A percentile compares a stretch with the other conserved stretches of the same genome.
Evolutionary conservation across 2,329 filamentous ascomycete species (phyloP).

Genomic region (Elsinoe perseae): DNA sequence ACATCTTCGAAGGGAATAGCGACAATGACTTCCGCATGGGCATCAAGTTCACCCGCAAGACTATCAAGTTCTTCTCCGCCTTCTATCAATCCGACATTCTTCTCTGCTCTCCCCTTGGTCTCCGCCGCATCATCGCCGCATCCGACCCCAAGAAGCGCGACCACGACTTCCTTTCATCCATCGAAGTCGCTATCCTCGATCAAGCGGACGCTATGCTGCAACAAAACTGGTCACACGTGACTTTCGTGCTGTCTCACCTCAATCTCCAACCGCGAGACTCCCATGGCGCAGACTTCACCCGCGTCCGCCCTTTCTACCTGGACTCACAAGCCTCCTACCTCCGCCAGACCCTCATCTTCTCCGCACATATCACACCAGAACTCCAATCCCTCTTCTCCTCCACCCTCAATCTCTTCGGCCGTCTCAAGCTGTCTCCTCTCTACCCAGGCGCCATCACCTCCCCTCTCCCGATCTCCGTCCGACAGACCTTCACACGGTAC

Average conservation of each 20-base stretch:
- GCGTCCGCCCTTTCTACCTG: conserved; percentile 87
- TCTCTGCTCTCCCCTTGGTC: conserved; percentile 77
- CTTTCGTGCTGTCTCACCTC: conserved; percentile 83
- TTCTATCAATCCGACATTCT: conserved; percentile 98
- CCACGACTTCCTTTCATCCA: conserved; percentile 85
- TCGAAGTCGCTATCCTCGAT: conserved; percentile 84
- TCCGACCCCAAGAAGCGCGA: conserved; percentile 64
- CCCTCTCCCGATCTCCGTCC: conserved; percentile 45
- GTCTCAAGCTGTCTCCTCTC: conserved; percentile 59
- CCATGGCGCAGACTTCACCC: conserved; percentile 88
- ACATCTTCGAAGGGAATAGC: conserved; percentile 88
- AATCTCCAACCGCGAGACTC: conserved; percentile 84
- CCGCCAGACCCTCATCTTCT: conserved; percentile 76
- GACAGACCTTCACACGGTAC: conserved; percentile 87
- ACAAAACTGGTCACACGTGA: conserved; percentile 98
- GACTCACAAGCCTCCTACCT: conserved; percentile 72
- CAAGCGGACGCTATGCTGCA: conserved; percentile 89
- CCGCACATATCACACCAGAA: conserved; percentile 81
- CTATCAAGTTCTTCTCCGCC: conserved; percentile 85
- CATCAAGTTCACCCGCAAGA: conserved; percentile 95
- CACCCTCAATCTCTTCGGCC: conserved; percentile 74
- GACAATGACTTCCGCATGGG: conserved; percentile 95
- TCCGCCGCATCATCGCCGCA: conserved; percentile 83
- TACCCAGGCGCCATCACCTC: conserved; percentile 68
- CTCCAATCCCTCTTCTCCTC: conserved; percentile 70